Base-by-base conservation (phyloP, 2,329 filamentous ascomycete species). In the Pseudocercospora vitis region DNA sequence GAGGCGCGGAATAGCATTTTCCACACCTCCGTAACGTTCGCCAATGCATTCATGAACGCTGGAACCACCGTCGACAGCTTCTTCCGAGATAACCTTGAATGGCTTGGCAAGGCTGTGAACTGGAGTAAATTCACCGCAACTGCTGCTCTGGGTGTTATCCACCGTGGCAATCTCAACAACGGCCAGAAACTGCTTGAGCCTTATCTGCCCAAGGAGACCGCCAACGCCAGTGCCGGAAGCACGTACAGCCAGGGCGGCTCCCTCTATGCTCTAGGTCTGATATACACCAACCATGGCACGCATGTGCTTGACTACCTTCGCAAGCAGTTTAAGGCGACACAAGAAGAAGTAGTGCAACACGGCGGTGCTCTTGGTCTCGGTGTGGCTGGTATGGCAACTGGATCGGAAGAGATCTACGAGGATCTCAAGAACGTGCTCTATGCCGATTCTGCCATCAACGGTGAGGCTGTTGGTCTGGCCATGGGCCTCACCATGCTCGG, bases 41-140 rank as follows among this genome's bases (percentile, higher is more conserved):
- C 92, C 68, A 97, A 97, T 67, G 94, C 91, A 8, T 97, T 99
- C 71, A 99, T 99, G 94, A 95, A 99, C 70, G 91, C 95, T 50
- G 95, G 94, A 55, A 99, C 94, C 0, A 96, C 92, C 0, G 94
- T 96, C 65, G 94, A 99, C 75, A 95, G 92, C 68, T 99, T 99
- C 76, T 97, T 99, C 83, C 84, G 95, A 6, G 91, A 97, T 68
- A 99, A 99, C 70, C 76, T 99, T 19, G 94, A 99, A 62, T 99
- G 94, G 94, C 77, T 99, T 3, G 91, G 92, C 56, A 99, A 97
- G 78, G 94, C 94, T 21, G 91, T 97, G 44, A 99, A 99, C 76
- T 99, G 94, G 94, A 96, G 91, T 57, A 99, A 99, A 71, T 99
- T 99, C 71, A 96, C 94, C 0, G 94, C 94, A 11, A 99, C 94